Percentiles rank a stretch among this genome's conserved stretches.
phyloP scores from a whole-genome alignment of 2,329 filamentous ascomycete genomes.

The Fusarium sp. region DNA sequence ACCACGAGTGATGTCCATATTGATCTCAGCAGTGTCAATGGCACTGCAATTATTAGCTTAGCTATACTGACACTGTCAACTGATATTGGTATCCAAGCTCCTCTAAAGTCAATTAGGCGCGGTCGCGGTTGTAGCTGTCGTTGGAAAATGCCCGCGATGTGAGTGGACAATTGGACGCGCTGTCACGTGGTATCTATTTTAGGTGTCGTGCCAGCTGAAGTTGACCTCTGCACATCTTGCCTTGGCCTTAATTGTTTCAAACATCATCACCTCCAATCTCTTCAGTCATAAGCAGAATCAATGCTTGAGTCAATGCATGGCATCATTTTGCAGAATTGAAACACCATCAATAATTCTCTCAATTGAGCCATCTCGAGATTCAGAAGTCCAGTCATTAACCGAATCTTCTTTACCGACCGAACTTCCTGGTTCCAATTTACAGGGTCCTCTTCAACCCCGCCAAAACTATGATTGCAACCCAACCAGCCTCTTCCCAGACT shows the following conservation, averaged over 20 bases:
- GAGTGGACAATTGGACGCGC: conserved; percentile 27
- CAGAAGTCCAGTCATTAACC: background rate
- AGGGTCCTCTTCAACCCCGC: conserved; percentile 28
- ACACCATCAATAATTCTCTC: background rate
- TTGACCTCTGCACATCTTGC: background rate
- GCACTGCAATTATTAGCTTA: background rate
- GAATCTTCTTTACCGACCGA: background rate
- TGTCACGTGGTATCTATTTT: conserved; percentile 31
- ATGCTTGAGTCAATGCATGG: background rate
- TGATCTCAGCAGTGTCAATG: background rate
- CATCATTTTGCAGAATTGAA: background rate
- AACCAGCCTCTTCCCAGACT: conserved; percentile 18
- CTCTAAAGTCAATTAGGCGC: conserved; percentile 23
- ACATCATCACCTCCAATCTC: background rate
- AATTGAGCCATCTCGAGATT: background rate
- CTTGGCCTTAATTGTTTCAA: conserved; percentile 15
- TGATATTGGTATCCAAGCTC: background rate
- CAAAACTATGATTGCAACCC: conserved; percentile 3
- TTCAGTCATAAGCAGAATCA: background rate
- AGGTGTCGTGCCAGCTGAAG: background rate
- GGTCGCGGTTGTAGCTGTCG: conserved; percentile 16
- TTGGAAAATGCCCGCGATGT: conserved; percentile 14
- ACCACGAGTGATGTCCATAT: conserved; percentile 39
- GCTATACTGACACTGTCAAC: background rate
- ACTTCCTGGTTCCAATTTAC: conserved; percentile 14